A percentile compares a stretch with the other conserved stretches of the same genome.
Conservation (phyloP, 176 grass and related monocot genomes). For the Cocos nucifera region DNA sequence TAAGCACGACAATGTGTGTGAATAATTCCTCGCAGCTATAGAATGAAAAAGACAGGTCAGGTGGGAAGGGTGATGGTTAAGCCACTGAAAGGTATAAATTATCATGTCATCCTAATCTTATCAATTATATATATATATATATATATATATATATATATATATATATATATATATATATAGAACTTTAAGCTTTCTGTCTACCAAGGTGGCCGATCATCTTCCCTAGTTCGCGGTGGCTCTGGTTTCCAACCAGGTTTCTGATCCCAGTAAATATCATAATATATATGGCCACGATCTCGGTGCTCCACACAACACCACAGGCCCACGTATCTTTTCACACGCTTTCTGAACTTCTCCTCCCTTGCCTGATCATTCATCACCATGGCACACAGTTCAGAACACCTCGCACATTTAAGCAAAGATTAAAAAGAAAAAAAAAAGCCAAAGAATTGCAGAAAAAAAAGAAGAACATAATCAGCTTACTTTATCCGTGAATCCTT, state of each 20-base stretch:
- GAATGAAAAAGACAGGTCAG: too few species aligned
- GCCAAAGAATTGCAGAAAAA: not conserved
- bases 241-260: conserved; percentile 87
- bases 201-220: conserved; percentile 75
- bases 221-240: conserved; percentile 44
- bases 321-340: conserved; percentile 76
- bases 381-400: not conserved
- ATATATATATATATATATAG: too few species aligned
- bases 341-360: conserved; percentile 64
- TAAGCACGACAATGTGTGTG: too few species aligned
- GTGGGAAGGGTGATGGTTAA: too few species aligned
- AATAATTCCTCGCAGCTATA: too few species aligned
- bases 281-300: conserved; percentile 74
- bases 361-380: conserved; percentile 33
- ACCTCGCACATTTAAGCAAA: too few species aligned
- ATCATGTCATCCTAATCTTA: too few species aligned
- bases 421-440: too few species aligned
- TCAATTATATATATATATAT: too few species aligned
- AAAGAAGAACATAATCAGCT: conserved; percentile 17
- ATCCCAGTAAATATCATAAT: conserved; percentile 99
- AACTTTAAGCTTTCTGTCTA: not conserved
- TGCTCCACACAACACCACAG: conserved; percentile 86
- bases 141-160: too few species aligned
- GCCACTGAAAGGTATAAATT: too few species aligned
- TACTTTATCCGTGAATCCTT: conserved; percentile 70